Evolutionary conservation across 2,329 filamentous ascomycete species (phyloP).

Genomic region (Calonectria pteridis): DNA sequence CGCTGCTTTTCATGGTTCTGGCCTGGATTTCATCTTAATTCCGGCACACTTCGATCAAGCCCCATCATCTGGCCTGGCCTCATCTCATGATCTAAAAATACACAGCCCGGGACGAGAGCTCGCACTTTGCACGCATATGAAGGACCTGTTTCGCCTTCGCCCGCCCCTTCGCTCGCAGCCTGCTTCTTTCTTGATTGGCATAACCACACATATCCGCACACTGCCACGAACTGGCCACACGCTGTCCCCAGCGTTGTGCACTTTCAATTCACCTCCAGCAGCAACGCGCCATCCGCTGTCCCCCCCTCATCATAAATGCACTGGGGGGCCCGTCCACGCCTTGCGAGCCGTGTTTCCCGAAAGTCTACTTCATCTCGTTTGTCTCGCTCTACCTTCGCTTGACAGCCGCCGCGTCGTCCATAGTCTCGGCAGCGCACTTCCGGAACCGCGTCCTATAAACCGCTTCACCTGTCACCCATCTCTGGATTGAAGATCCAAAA

Average conservation of each 20-base stretch:
- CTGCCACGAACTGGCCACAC: slow-evolving; percentile 13
- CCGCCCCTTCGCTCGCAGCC: background rate
- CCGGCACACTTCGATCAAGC: background rate
- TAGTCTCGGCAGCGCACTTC: slow-evolving; percentile 19
- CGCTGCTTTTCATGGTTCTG: background rate
- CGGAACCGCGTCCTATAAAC: background rate
- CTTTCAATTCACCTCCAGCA: slow-evolving; percentile 7
- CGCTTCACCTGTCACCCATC: background rate
- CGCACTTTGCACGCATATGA: background rate
- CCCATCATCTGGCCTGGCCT: slow-evolving; percentile 3
- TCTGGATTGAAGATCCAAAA: background rate
- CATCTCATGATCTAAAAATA: slow-evolving; percentile 20
- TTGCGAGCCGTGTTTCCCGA: slow-evolving; percentile 31
- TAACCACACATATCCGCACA: slow-evolving; percentile 1
- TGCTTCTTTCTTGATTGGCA: background rate
- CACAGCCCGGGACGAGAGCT: background rate
- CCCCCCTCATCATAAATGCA: slow-evolving; percentile 13
- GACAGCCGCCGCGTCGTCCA: slow-evolving; percentile 28
- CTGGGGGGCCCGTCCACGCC: slow-evolving; percentile 28
- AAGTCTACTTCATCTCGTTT: slow-evolving; percentile 36
- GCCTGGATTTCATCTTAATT: slow-evolving; percentile 11
- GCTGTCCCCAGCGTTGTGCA: slow-evolving; percentile 10
- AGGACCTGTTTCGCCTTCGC: background rate
- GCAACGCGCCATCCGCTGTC: slow-evolving; percentile 21
- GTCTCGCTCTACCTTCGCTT: slow-evolving; percentile 31